A percentile compares a stretch with the other conserved stretches of the same genome.
Conservation (phyloP, 164 flowering plant species). For the Akebia trifoliata region DNA sequence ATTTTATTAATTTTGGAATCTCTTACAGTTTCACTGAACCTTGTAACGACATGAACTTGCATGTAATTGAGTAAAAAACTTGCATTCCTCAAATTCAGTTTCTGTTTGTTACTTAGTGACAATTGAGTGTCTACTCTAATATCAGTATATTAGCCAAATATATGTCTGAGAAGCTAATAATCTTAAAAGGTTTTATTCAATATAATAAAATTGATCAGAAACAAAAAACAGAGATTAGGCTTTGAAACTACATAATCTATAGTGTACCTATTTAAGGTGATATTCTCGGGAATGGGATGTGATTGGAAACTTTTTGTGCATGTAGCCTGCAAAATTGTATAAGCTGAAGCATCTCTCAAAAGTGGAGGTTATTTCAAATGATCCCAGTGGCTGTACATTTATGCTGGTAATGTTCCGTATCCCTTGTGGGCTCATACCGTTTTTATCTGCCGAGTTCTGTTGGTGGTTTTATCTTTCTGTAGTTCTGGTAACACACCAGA, state of each 20-base stretch:
- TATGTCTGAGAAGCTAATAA: no score
- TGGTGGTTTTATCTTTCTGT: not conserved
- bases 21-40: not conserved
- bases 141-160: no score
- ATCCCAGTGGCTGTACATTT: constrained; percentile 93
- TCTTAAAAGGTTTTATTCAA: not conserved
- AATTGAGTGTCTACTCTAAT: no score
- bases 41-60: no score
- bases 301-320: not conserved
- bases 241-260: not conserved
- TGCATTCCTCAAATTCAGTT: no score
- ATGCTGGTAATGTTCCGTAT: constrained; percentile 57
- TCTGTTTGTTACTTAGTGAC: no score
- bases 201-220: not conserved
- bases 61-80: no score
- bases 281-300: not conserved
- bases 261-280: not conserved
- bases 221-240: not conserved
- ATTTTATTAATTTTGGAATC: not conserved
- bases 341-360: constrained; percentile 97
- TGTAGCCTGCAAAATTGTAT: constrained; percentile 92
- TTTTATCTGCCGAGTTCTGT: not conserved
- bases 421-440: not conserved
- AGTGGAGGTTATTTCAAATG: constrained; percentile 88
- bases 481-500: not conserved